Conservation (phyloP, 441 rosid species). For the Biscutella laevigata region DNA sequence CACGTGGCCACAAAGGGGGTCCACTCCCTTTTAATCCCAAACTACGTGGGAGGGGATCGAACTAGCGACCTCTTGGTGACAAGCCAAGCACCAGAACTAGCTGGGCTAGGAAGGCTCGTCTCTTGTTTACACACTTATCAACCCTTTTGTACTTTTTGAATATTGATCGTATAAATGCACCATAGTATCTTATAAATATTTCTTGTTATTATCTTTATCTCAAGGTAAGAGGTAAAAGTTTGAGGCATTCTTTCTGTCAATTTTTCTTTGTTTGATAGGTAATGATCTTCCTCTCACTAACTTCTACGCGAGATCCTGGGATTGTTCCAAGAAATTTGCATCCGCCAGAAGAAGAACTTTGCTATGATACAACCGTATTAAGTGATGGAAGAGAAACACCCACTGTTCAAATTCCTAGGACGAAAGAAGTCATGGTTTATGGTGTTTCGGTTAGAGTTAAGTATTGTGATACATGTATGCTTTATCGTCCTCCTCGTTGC, state of each 20-base stretch:
- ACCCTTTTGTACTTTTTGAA: not conserved
- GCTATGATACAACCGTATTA: constrained; percentile 50
- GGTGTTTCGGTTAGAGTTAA: constrained; percentile 66
- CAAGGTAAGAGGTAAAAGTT: not conserved
- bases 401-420: constrained; percentile 66
- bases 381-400: constrained; percentile 81
- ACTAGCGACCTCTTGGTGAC: too few species aligned
- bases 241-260: constrained; percentile 3
- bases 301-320: constrained; percentile 90
- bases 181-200: not conserved
- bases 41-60: too few species aligned
- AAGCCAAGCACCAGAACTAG: too few species aligned
- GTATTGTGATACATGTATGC: constrained; percentile 91
- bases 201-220: not conserved
- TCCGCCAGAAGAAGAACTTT: constrained; percentile 84
- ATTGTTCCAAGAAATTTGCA: constrained; percentile 76
- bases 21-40: too few species aligned
- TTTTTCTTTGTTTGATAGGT: constrained; percentile 38
- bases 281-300: constrained; percentile 63
- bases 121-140: not conserved
- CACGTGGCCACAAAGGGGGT: too few species aligned
- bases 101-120: too few species aligned
- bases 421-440: constrained; percentile 65
- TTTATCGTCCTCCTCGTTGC: constrained; percentile 85
- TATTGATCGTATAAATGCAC: not conserved